Base-by-base conservation (phyloP, 768 basidiomycete species). In the Lyophyllum atratum region DNA sequence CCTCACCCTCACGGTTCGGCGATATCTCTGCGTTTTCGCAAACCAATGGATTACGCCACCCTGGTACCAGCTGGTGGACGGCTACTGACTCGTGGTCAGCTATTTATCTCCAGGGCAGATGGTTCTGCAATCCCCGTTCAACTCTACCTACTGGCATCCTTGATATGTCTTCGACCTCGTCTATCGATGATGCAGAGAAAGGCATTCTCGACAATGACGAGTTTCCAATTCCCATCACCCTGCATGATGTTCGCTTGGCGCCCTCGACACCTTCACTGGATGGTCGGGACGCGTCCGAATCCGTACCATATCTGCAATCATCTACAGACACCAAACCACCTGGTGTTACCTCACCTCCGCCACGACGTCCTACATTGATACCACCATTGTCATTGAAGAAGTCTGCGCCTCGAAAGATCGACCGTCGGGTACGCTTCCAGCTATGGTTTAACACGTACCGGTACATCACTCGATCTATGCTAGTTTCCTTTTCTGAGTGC, bases 391-490 rank as follows among this genome's bases (percentile, higher is more conserved):
- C 60, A 51, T 64, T 40, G 60, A 66, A 55, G 56, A 66, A 60
- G 56, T 49, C 58, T 31, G 59, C 40, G 60, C 59, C 59, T 65
- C 73, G 70, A 66, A 78, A 79, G 67, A 73, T 71, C 31, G 79
- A 81, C 34, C 78, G 79, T 39, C 83, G 82, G 76, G 83, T 88
- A 54, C 70, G 77, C 46, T 84, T 85, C 68, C 79, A 79, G 54
- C 71, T 91, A 24, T 92, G 90, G 90, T 92, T 86, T 70, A 89
- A 93, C 64, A 86, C 85, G 0, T 92, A 93, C 65, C 77, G 88
- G 90, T 86, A 56, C 8, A 78, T 60, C 24, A 43, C 26, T 42
- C 14, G 31, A 25, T 22, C 7, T 52, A 28, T 11, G 22, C 19
- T 29, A 28, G 11, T 29, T 24, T 31, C 26, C 24, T 31, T 28